phyloP scores from a whole-genome alignment of 2,329 filamentous ascomycete genomes.

The Rhinocladiella mackenziei region DNA sequence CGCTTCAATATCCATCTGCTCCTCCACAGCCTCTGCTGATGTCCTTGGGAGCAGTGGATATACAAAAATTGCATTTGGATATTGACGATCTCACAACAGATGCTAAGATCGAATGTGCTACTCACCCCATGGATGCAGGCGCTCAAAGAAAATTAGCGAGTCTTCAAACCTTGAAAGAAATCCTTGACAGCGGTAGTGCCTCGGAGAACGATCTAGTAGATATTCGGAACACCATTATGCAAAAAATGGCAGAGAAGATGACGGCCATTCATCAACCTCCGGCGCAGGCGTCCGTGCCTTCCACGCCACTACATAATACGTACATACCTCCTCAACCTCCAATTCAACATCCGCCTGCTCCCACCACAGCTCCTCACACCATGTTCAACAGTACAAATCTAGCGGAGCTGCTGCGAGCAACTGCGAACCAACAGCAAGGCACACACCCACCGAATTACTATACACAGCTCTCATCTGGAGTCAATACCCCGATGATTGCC shows the following conservation, averaged over 20 bases:
- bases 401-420: constrained; percentile 44
- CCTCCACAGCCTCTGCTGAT: constrained; percentile 32
- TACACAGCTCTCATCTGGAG: constrained; percentile 10
- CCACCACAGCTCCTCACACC: constrained; percentile 29
- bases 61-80: constrained; percentile 76
- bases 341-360: constrained; percentile 25
- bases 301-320: constrained; percentile 33
- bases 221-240: constrained; percentile 26
- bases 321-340: constrained; percentile 35
- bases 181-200: constrained; percentile 27
- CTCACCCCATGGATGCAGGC: constrained; percentile 28
- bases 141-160: constrained; percentile 28
- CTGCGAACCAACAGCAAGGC: constrained; percentile 46
- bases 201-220: constrained; percentile 26
- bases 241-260: constrained; percentile 42
- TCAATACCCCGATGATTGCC: constrained; percentile 9
- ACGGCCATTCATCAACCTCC: constrained; percentile 38
- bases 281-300: constrained; percentile 34
- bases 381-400: constrained; percentile 43
- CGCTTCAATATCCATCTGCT: constrained; percentile 32
- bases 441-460: constrained; percentile 28
- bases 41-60: constrained; percentile 43
- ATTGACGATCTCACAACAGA: constrained; percentile 35
- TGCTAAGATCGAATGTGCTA: constrained; percentile 30
- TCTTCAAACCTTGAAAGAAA: constrained; percentile 30